Evolutionary conservation across 257 asterid genomes (phyloP), one percentile per base, ranked within the genome.

Genomic region (Solanum chiquidenum): DNA sequence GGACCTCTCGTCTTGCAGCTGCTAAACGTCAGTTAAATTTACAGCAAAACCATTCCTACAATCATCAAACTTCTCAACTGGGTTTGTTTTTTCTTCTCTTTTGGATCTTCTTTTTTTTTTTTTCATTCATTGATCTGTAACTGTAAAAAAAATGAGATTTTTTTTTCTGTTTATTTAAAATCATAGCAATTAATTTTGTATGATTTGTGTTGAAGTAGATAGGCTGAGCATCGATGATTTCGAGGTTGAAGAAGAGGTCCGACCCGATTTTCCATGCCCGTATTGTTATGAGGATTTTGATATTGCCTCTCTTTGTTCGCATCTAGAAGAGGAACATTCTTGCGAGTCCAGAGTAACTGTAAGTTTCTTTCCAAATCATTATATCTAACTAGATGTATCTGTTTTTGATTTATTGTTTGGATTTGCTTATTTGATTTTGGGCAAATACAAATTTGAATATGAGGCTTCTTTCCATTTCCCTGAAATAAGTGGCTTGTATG

Each of bases 201-300:
- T 52, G 25, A 37, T 87, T 16, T 87, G 80, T 79, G 64, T 37
- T 29, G 72, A 88, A 89, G 31, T 90, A 95, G 98, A 94, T 94
- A 93, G 96, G 90, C 82, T 92, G 87, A 92, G 86, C 72, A 85
- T 91, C 82, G 98, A 94, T 72, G 98, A 94, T 86, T 88, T 94
- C 38, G 98, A 94, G 91, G 91, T 90, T 84, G 98, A 96, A 87
- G 98, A 94, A 87, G 98, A 95, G 91, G 86, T 82, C 93, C 94
- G 94, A 64, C 95, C 94, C 87, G 96, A 95, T 88, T 92, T 91
- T 44, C 93, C 95, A 7, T 96, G 98, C 88, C 98, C 98, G 16
- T 95, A 91, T 94, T 96, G 99, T 71, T 94, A 88, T 52, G 98
- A 94, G 86, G 98, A 96, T 83, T 95, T 93, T 76, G 99, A 96